Conservation (phyloP, 495 filamentous ascomycete genomes). For the Xylaria acuta region DNA sequence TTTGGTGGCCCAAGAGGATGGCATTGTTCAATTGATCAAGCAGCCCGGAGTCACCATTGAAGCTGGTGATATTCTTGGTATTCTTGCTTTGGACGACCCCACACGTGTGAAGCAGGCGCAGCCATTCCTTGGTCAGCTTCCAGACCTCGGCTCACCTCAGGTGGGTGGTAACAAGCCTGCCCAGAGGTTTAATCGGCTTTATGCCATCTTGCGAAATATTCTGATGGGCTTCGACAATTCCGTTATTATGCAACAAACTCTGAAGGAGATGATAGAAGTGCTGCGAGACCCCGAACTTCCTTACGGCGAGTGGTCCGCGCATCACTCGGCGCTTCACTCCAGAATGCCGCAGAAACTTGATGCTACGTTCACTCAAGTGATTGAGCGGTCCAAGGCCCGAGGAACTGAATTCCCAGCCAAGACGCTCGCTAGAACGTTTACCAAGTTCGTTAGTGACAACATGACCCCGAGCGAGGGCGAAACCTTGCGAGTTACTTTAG, state of each 20-base stretch:
- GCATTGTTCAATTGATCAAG: slow-evolving; percentile 97
- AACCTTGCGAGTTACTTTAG: slow-evolving; percentile 72
- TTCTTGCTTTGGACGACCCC: slow-evolving; percentile 94
- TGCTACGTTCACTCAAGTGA: slow-evolving; percentile 75
- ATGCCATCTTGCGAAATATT: slow-evolving; percentile 84
- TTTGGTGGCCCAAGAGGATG: slow-evolving; percentile 93
- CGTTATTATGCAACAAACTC: slow-evolving; percentile 86
- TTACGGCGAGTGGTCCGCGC: slow-evolving; percentile 94
- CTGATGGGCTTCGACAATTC: slow-evolving; percentile 96
- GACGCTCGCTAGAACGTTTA: slow-evolving; percentile 79
- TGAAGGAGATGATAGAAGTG: slow-evolving; percentile 90
- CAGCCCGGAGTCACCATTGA: slow-evolving; percentile 97
- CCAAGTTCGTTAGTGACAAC: slow-evolving; percentile 90
- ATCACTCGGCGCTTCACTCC: slow-evolving; percentile 92
- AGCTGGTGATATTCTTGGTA: slow-evolving; percentile 98
- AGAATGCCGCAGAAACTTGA: slow-evolving; percentile 96
- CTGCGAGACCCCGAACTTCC: slow-evolving; percentile 89
- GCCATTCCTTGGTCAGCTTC: slow-evolving; percentile 92
- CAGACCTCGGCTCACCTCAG: slow-evolving; percentile 82
- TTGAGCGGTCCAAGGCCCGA: slow-evolving; percentile 79
- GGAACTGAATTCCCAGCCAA: slow-evolving; percentile 92
- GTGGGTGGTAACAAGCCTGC: slow-evolving; percentile 91
- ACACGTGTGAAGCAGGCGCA: slow-evolving; percentile 96
- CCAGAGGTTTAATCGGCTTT: slow-evolving; percentile 79
- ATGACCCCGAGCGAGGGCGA: slow-evolving; percentile 66